These are phyloP conservation scores for Xylaria sp. DNA, from an alignment of 2,329 filamentous ascomycete genomes.

Conservation along the genomic window DNA sequence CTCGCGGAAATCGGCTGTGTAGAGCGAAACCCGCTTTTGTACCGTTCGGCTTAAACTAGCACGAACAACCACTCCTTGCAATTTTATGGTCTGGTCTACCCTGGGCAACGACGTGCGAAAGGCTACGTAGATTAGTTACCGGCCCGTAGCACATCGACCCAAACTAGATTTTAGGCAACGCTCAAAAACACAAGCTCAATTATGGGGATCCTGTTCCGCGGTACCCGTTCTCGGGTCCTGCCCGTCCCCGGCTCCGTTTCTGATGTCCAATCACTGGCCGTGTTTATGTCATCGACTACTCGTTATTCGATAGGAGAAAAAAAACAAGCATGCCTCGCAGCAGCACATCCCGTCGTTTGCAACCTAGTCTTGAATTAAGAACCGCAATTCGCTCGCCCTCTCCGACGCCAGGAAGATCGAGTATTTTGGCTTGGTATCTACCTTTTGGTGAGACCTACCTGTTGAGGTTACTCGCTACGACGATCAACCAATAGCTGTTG, in stretches of 20 bases:
- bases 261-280: constrained; percentile 13
- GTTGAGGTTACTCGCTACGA: constrained; percentile 11
- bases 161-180: constrained; percentile 13
- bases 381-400: constrained; percentile 17
- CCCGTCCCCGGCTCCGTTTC: constrained; percentile 7
- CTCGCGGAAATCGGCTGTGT: constrained; percentile 21
- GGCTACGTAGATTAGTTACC: not conserved
- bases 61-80: constrained; percentile 9
- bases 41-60: constrained; percentile 4
- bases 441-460: constrained; percentile 17
- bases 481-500: constrained; percentile 7
- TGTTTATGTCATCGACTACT: constrained; percentile 28
- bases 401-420: not conserved
- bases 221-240: constrained; percentile 5
- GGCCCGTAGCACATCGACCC: too few species aligned
- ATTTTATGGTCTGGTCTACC: constrained; percentile 10
- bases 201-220: constrained; percentile 14
- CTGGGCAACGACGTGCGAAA: not conserved
- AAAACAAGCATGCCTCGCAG: not conserved
- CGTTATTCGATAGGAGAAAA: not conserved
- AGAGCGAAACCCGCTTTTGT: constrained; percentile 27
- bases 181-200: constrained; percentile 11
- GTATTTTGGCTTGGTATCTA: not conserved
- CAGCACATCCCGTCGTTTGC: not conserved
- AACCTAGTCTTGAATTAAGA: constrained; percentile 2